Evolutionary conservation across 352 stramenopile species (phyloP), one percentile per base, ranked within the genome.

Genomic region (Blastocystis sp.): DNA sequence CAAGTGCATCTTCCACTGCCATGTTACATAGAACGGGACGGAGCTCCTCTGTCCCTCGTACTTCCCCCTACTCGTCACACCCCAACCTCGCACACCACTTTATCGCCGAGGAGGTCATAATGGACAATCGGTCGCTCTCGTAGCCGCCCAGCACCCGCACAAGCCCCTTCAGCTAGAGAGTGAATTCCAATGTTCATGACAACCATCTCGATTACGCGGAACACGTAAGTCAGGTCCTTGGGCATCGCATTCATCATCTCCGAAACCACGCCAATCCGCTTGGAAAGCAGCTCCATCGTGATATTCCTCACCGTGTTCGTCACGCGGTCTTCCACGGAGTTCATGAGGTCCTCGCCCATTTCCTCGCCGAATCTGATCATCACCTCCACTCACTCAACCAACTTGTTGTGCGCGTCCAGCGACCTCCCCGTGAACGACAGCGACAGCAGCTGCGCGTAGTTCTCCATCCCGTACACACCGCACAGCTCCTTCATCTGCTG

Each of bases 401-500:
- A 77, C 55, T 85, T 85, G 61, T 85, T 85, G 24, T 67, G 74
- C 21, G 41, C 41, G 2, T 51, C 41, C 51, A 85, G n/a, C 6
- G 74, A 85, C 13, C 74, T 51, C 31, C 74, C 74, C n/a, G 74
- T 85, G 33, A 85, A n/a, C 35, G 74, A 37, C 29, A 85, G 45
- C 2, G 74, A 45, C 51, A 85, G 9, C 29, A 85, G 21, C 51
- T 85, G 74, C 6, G 41, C 74, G 45, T 39, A 85, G 4, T 41
- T 10, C 33, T 85, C 74, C 74, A 85, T 55, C 29, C 55, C 41
- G 45, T 55, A 85, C 59, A 45, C 9, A 19, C 74, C 12, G 21
- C 74, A 85, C 24, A 85, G 45, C 16, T 19, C 9, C n/a, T 67
- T 13, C 51, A 85, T 90, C 10, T 96, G 90, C 70, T 76, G 77